Base-by-base conservation (phyloP, 345 rosid species). In the Gossypium sturtianum region DNA sequence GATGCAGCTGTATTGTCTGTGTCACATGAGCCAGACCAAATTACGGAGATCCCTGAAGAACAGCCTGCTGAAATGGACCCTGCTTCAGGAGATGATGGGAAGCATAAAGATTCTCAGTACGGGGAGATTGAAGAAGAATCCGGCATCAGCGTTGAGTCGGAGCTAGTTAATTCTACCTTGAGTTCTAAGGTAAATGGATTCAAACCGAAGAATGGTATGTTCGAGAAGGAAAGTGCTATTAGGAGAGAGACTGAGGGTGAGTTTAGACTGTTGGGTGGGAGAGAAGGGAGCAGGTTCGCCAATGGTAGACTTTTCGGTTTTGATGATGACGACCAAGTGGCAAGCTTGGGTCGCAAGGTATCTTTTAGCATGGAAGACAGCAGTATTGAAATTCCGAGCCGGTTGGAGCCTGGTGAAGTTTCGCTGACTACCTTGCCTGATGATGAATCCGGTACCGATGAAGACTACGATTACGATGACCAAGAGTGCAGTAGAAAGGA, bases 1-100 rank as follows among this genome's bases (percentile, higher is more conserved):
- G 98, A 93, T 84, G 93, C 94, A 73, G 93, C 96, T 59, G 85
- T 93, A 53, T 76, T 87, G 77, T 90, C 93, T 4, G 83, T 83
- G 65, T 76, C 91, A 0, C 89, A 84, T 63, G 91, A 89, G 74
- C 75, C 84, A 41, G 90, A 89, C 45, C 58, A 47, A 27, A 78
- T 78, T 38, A 66, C 80, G 77, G 88, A 74, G 69, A 82, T 86
- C 52, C 92, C 87, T 29, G 87, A 86, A 74, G 89, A 88, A 71
- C 83, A 80, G 58, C 56, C 54, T 78, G 75, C 20, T 62, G 86
- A 65, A 53, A 70, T 76, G 43, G 75, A 84, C 67, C 66, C 73
- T 75, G 78, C 77, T 70, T 43, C 48, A 2, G 71, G 75, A 70
- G 48, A 70, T 52, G 77, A 70, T 81, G 74, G 17, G 49, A 74